Percentiles rank a stretch among this genome's conserved stretches.
These are phyloP conservation scores for Volutella citrinella DNA, from an alignment of 2,329 filamentous ascomycete species.

Conservation along the genomic window DNA sequence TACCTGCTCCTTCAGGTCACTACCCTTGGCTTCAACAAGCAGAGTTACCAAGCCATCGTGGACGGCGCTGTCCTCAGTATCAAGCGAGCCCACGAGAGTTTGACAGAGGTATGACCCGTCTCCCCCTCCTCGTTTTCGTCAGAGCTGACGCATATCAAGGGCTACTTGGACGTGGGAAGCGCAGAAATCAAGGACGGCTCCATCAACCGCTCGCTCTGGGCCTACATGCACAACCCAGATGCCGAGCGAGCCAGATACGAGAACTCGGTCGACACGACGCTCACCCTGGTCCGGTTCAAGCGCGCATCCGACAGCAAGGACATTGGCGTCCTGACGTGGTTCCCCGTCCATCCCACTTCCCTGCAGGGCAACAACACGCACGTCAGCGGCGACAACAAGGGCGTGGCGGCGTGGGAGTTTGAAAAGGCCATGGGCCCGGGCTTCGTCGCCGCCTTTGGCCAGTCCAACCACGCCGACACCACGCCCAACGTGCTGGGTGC, in stretches of 20 bases:
- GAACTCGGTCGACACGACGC: slow-evolving; percentile 48
- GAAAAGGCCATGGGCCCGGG: slow-evolving; percentile 65
- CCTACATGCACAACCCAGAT: slow-evolving; percentile 82
- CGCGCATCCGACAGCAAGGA: slow-evolving; percentile 71
- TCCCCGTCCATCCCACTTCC: slow-evolving; percentile 87
- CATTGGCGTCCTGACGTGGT: slow-evolving; percentile 84
- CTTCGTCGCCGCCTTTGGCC: slow-evolving; percentile 90
- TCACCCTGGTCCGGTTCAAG: slow-evolving; percentile 78
- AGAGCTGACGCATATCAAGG: slow-evolving; percentile 33
- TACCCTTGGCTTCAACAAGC: slow-evolving; percentile 77
- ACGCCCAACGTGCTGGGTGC: slow-evolving; percentile 85
- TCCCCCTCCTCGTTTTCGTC: not conserved
- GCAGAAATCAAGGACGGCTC: slow-evolving; percentile 73
- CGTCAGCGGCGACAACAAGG: slow-evolving; percentile 93
- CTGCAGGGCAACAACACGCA: slow-evolving; percentile 90
- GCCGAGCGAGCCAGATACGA: slow-evolving; percentile 70
- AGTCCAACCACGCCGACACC: slow-evolving; percentile 88
- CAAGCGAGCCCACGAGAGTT: slow-evolving; percentile 64
- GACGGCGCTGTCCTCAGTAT: slow-evolving; percentile 82
- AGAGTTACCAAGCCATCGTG: slow-evolving; percentile 87
- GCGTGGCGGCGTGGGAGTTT: slow-evolving; percentile 81
- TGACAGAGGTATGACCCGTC: slow-evolving; percentile 47
- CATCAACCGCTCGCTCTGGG: slow-evolving; percentile 83
- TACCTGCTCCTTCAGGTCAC: slow-evolving; percentile 92
- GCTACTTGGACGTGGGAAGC: slow-evolving; percentile 67